These are phyloP conservation scores for Neurospora pannonica DNA, from an alignment of 495 filamentous ascomycete species.

Conservation along the genomic window DNA sequence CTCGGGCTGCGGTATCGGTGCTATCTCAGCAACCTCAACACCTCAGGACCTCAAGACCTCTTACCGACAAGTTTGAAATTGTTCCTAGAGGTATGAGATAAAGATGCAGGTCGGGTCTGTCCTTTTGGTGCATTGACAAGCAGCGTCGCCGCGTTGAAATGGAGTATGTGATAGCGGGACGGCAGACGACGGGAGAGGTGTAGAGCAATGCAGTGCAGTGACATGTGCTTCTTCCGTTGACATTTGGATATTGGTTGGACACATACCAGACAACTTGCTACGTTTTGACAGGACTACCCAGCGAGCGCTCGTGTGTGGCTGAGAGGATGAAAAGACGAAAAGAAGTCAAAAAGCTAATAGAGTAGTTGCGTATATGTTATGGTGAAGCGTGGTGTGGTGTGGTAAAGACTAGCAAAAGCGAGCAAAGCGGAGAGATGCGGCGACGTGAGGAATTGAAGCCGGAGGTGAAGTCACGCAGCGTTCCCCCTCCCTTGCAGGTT, in stretches of 20 bases:
- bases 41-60: background rate
- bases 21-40: background rate
- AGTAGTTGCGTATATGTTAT: background rate
- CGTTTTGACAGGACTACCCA: background rate
- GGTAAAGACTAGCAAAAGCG: background rate
- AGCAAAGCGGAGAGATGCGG: background rate
- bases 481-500: constrained; percentile 1
- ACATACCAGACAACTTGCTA: background rate
- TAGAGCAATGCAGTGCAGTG: background rate
- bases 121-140: background rate
- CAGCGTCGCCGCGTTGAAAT: background rate
- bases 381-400: background rate
- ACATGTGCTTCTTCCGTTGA: background rate
- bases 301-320: background rate
- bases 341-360: background rate
- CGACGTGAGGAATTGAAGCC: background rate
- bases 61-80: background rate
- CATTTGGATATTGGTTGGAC: background rate
- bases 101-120: background rate
- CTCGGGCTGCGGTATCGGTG: background rate
- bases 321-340: background rate
- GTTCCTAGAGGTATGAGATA: background rate
- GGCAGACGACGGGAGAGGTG: background rate
- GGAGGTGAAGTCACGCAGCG: background rate
- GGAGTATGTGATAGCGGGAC: background rate